phyloP scores from a whole-genome alignment of 768 basidiomycete species.

The Rhizopogon rudus region DNA sequence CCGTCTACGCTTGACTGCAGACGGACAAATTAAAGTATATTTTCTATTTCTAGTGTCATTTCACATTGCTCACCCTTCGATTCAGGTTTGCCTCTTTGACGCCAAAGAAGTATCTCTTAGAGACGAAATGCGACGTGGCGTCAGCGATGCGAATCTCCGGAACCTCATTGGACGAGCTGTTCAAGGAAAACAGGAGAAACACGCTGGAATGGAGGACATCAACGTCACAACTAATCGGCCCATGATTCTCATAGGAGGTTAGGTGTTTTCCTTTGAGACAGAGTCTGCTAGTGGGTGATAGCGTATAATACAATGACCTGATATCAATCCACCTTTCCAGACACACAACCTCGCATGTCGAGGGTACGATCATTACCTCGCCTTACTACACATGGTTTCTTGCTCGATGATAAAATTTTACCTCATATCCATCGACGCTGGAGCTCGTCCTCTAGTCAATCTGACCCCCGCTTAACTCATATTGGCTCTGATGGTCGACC shows the following conservation, averaged over 20 bases:
- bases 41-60: not conserved
- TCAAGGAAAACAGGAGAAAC: slow-evolving; percentile 69
- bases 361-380: slow-evolving; percentile 3
- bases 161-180: slow-evolving; percentile 61
- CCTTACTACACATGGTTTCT: not conserved
- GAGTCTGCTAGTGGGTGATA: not conserved
- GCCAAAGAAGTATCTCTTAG: slow-evolving; percentile 79
- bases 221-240: slow-evolving; percentile 74
- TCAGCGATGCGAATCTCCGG: slow-evolving; percentile 59
- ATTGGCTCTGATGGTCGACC: slow-evolving; percentile 67
- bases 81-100: slow-evolving; percentile 83
- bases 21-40: slow-evolving; percentile 81
- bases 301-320: not conserved
- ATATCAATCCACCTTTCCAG: slow-evolving; percentile 1
- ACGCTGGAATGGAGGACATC: slow-evolving; percentile 80
- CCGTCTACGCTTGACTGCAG: slow-evolving; percentile 79
- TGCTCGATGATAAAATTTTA: not conserved
- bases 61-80: not conserved
- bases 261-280: slow-evolving; percentile 38
- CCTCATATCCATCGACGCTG: slow-evolving; percentile 16
- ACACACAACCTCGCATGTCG: slow-evolving; percentile 2
- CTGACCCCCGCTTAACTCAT: slow-evolving; percentile 51
- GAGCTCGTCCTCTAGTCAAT: slow-evolving; percentile 11
- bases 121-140: slow-evolving; percentile 63
- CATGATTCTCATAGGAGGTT: slow-evolving; percentile 95